phyloP scores from a whole-genome alignment of 2,329 filamentous ascomycete genomes.

The Xylaria sp. region DNA sequence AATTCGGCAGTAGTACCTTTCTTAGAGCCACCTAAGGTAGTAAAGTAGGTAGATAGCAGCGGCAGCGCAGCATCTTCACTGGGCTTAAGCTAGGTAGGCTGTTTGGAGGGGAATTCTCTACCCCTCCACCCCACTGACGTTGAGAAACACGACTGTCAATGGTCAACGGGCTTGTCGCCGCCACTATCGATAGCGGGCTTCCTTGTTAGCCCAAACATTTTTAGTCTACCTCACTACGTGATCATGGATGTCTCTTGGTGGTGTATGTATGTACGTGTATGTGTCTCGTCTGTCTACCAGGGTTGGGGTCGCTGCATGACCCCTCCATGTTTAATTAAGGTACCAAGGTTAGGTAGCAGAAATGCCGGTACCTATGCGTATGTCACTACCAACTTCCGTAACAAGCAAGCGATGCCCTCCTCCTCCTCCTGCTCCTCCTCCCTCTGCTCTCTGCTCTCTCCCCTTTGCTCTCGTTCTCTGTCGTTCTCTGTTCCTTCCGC shows the following conservation, averaged over 20 bases:
- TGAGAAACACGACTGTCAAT: conserved; percentile 20
- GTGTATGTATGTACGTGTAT: neutral
- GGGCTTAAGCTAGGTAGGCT: neutral
- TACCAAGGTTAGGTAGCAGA: conserved; percentile 1
- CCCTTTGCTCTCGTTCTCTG: neutral
- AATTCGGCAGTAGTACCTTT: neutral
- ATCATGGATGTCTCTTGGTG: neutral
- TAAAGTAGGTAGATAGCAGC: neutral
- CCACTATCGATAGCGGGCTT: conserved; percentile 31
- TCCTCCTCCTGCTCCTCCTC: neutral
- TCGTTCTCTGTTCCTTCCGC: neutral
- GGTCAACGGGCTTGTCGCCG: conserved; percentile 10
- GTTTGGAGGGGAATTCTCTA: conserved; percentile 11
- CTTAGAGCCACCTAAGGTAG: neutral
- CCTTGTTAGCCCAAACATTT: neutral
- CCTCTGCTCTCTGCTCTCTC: neutral
- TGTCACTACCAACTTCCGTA: conserved; percentile 12
- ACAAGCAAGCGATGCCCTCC: neutral
- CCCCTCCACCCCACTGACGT: conserved; percentile 44
- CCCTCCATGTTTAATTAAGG: neutral
- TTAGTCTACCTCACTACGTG: neutral
- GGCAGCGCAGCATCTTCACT: conserved; percentile 21
- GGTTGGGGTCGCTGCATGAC: neutral
- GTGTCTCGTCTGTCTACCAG: conserved; percentile 2
- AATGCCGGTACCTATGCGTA: neutral